Percentiles rank a stretch among this genome's conserved stretches.
Evolutionary conservation across 306 rosid species (phyloP).

Genomic region (Gastrolobium villosum): DNA sequence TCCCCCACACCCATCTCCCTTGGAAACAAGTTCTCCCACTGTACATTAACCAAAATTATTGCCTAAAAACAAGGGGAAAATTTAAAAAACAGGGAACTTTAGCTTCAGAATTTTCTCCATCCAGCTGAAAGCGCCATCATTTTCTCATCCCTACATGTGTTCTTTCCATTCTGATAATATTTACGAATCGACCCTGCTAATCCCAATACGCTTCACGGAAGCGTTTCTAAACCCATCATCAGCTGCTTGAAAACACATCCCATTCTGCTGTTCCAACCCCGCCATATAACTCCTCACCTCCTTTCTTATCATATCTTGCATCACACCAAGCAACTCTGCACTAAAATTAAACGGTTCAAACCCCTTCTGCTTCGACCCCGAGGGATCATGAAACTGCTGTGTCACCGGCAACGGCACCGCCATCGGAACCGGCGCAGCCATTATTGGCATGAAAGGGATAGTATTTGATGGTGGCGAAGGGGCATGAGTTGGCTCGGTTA

Average conservation of each 20-base stretch:
- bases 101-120: slow-evolving; percentile 16
- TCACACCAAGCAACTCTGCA: slow-evolving; percentile 73
- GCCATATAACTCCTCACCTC: slow-evolving; percentile 94
- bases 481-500: slow-evolving; percentile 33
- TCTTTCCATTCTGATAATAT: not conserved
- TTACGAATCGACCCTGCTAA: slow-evolving; percentile 68
- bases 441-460: slow-evolving; percentile 49
- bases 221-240: slow-evolving; percentile 76
- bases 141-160: not conserved
- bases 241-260: slow-evolving; percentile 53
- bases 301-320: slow-evolving; percentile 94
- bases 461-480: not conserved
- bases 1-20: slow-evolving; percentile 17
- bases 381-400: slow-evolving; percentile 25
- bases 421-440: slow-evolving; percentile 36
- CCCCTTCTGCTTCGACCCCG: slow-evolving; percentile 35
- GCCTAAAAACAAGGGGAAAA: slow-evolving; percentile 37
- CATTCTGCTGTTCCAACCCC: slow-evolving; percentile 74
- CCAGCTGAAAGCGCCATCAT: not conserved
- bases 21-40: slow-evolving; percentile 48
- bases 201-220: slow-evolving; percentile 68
- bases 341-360: slow-evolving; percentile 60
- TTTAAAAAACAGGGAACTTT: not conserved
- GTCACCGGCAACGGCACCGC: slow-evolving; percentile 1
- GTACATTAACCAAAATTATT: slow-evolving; percentile 85